Base-by-base conservation (phyloP, 2,329 filamentous ascomycete species). In the Trichoderma breve region DNA sequence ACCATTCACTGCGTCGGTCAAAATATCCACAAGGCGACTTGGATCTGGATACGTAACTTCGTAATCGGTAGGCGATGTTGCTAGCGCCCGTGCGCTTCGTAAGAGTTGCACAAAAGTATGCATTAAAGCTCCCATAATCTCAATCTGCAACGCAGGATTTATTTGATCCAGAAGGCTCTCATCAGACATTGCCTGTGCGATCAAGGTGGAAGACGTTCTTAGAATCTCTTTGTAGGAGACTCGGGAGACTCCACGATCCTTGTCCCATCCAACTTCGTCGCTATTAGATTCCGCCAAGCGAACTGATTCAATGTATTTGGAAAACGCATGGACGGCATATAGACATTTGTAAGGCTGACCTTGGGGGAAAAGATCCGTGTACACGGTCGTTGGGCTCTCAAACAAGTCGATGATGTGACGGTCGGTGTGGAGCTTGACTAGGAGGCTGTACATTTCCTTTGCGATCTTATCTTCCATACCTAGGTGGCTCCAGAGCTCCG, bases 401-500 rank as follows among this genome's bases (percentile, higher is more conserved):
- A 96, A 87, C 30, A 87, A 84, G 30, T 86, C 83, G 28, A 92
- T 79, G 39, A 93, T 84, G 66, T 87, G 86, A 53, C 88, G 86
- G 75, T 93, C 89, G 1, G 90, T 88, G 1, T 93, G 92, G 71
- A 96, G 90, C 21, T 88, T 87, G 69, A 88, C 83, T 47, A 95
- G 84, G 74, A 95, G 94, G 63, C 88, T 83, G 78, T 91, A 93
- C 12, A 94, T 90, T 89, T 93, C 90, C 77, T 87, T 84, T 7
- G 92, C 90, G 55, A 94, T 83, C 64, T 83, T 85, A 72, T 95
- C 90, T 58, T 93, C 88, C 82, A 95, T 88, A 74, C 90, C 89
- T 69, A 98, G 85, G 77, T 95, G 92, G 57, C 89, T 88, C 86
- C 96, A 97, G 28, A 99, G 83, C 73, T 95, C 90, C 69, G 93